Evolutionary conservation across 106 monocot genomes (phyloP), one percentile per base, ranked within the genome.

Genomic region (Acorus calamus): DNA sequence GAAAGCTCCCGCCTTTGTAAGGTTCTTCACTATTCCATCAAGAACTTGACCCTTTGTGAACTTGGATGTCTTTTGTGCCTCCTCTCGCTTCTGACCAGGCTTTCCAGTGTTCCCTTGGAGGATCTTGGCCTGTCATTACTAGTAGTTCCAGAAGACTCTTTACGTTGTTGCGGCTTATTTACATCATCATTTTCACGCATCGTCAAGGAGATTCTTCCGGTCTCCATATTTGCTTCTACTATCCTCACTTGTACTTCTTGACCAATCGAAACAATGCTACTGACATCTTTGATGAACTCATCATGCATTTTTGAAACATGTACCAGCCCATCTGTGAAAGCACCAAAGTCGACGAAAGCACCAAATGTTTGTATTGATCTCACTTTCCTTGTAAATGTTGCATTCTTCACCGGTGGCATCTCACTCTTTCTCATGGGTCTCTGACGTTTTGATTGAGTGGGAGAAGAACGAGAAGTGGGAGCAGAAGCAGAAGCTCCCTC

Each of bases 281-380:
- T 64, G 6, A 90, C 87, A 79, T 96, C 94, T 71, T 91, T 84
- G 46, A 96, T 90, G 72, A 69, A 96, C 4, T 56, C 84, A 58
- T 82, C 76, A 66, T 90, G 90, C 73, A 96, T 69, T 68, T 78
- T 79, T 11, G 94, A 96, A 55, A 96, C 79, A 77, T 96, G 94
- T 41, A 96, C 94, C 13, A 96, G 60, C 11, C 94, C 94, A 60
- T 96, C 87, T 46, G 87, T 84, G 71, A 83, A 96, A 41, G 89
- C 84, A 55, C 94, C 94, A 81, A 96, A 77, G 60, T 96, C 90
- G 46, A 96, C 77, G 69, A 96, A 96, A 46, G 81, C 78, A 70
- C 94, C 94, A 77, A 96, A 96, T 65, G 91, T 84, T 14, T 91
- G 84, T 65, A 96, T 81, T 14, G 94, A 90, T 69, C 90, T 87